Evolutionary conservation across 805 yeast species (phyloP).

Genomic region (Lachancea quebecensis): DNA sequence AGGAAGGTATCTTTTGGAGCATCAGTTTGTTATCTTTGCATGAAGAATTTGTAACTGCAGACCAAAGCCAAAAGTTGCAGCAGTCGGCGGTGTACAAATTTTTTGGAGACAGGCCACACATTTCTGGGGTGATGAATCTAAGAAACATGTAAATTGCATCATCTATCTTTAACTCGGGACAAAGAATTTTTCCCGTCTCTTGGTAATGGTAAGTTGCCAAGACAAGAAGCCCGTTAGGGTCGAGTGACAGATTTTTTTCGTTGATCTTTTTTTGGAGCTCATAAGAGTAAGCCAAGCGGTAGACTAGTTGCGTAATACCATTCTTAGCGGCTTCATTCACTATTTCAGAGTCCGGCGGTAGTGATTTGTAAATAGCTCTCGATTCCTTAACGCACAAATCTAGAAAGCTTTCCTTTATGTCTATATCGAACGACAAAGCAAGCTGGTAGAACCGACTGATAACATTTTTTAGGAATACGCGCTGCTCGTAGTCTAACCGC

Average conservation of each 20-base stretch:
- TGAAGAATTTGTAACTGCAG: slow-evolving; percentile 23
- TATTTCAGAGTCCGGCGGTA: slow-evolving; percentile 27
- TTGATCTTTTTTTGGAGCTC: slow-evolving; percentile 26
- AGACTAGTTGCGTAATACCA: slow-evolving; percentile 32
- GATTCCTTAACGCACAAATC: slow-evolving; percentile 33
- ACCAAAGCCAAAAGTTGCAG: slow-evolving; percentile 35
- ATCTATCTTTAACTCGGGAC: slow-evolving; percentile 14
- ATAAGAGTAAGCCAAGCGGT: slow-evolving; percentile 34
- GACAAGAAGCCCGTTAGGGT: slow-evolving; percentile 31
- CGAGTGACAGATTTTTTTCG: slow-evolving; percentile 26
- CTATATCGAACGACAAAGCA: slow-evolving; percentile 60
- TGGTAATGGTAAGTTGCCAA: slow-evolving; percentile 20
- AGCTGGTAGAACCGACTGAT: slow-evolving; percentile 41
- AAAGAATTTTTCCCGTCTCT: slow-evolving; percentile 16
- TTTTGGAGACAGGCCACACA: slow-evolving; percentile 19
- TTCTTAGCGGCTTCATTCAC: slow-evolving; percentile 28
- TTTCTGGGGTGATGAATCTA: slow-evolving; percentile 37
- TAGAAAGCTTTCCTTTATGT: slow-evolving; percentile 38
- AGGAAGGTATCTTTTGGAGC: slow-evolving; percentile 26
- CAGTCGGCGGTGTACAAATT: slow-evolving; percentile 25
- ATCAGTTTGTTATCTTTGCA: slow-evolving; percentile 14
- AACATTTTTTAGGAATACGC: slow-evolving; percentile 29
- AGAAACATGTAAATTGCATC: slow-evolving; percentile 38
- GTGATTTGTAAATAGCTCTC: slow-evolving; percentile 35
- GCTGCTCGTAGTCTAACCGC: background rate